Percentiles rank a stretch among this genome's conserved stretches.
phyloP scores from a whole-genome alignment of 495 filamentous ascomycete species.

The Hypoxylon fuscum region DNA sequence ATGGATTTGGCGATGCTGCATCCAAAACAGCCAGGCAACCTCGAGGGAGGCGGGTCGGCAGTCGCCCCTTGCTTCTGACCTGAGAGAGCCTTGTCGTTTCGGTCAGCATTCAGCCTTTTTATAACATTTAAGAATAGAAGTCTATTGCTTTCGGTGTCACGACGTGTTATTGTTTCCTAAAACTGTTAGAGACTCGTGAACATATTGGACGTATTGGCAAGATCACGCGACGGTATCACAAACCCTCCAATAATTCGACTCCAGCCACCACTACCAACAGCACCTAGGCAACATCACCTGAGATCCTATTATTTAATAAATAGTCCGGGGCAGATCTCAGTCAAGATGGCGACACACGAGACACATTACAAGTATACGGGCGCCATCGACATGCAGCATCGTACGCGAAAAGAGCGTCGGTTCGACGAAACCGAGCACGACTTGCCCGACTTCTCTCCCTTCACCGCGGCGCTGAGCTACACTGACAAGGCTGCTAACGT shows the following conservation, averaged over 20 bases:
- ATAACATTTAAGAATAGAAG: conserved; percentile 24
- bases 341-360: conserved; percentile 32
- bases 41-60: too few species aligned
- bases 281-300: neutral
- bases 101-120: neutral
- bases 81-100: conserved; percentile 4
- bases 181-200: conserved; percentile 5
- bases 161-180: conserved; percentile 7
- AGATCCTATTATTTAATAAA: conserved; percentile 1
- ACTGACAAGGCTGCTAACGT: conserved; percentile 45
- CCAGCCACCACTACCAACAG: too few species aligned
- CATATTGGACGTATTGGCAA: conserved; percentile 11
- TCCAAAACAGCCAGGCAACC: too few species aligned
- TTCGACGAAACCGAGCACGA: conserved; percentile 54
- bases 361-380: conserved; percentile 21
- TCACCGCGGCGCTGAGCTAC: conserved; percentile 15
- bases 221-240: conserved; percentile 37
- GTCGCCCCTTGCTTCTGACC: conserved; percentile 15
- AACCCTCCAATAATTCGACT: conserved; percentile 18
- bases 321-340: neutral
- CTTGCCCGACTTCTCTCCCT: conserved; percentile 46
- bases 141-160: conserved; percentile 4
- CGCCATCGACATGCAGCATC: conserved; percentile 47
- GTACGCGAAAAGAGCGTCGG: conserved; percentile 51
- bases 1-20: conserved; percentile 8